Evolutionary conservation across 306 rosid genomes (phyloP).

Genomic region (Boehmeria nivea): DNA sequence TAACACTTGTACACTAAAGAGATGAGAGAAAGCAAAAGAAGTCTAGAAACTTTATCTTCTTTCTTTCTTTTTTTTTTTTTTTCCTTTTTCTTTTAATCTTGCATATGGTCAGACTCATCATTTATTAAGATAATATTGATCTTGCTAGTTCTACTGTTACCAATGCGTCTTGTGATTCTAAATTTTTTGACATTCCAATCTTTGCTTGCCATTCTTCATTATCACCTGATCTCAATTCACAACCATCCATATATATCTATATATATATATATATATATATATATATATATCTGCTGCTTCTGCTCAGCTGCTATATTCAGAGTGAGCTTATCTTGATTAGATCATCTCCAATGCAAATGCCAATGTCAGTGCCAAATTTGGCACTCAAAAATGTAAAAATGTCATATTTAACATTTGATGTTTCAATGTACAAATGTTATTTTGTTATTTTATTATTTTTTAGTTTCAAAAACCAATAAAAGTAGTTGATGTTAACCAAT

Average conservation of each 20-base stretch:
- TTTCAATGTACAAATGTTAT: too few species aligned
- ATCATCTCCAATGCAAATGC: too few species aligned
- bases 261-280: not conserved
- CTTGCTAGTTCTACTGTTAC: conserved; percentile 26
- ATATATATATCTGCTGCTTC: not conserved
- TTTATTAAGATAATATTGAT: conserved; percentile 17
- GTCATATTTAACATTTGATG: too few species aligned
- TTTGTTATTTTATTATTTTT: too few species aligned
- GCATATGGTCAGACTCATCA: conserved; percentile 28
- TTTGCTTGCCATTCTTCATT: conserved; percentile 14
- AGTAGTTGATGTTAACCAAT: too few species aligned
- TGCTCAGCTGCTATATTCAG: conserved; percentile 9
- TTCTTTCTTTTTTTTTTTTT: conserved; percentile 14
- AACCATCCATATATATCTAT: conserved; percentile 11
- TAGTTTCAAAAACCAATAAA: too few species aligned
- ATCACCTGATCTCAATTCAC: not conserved
- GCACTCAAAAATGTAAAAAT: too few species aligned
- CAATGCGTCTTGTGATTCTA: conserved; percentile 60
- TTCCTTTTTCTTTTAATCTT: not conserved
- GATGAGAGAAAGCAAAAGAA: conserved; percentile 35
- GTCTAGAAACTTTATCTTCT: conserved; percentile 45
- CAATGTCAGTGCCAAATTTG: too few species aligned
- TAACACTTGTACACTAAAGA: conserved; percentile 7
- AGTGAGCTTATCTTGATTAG: not conserved
- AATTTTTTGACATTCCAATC: conserved; percentile 33